Conservation (phyloP, 148 eudicot genomes). For the Hydrangea macrophylla region DNA sequence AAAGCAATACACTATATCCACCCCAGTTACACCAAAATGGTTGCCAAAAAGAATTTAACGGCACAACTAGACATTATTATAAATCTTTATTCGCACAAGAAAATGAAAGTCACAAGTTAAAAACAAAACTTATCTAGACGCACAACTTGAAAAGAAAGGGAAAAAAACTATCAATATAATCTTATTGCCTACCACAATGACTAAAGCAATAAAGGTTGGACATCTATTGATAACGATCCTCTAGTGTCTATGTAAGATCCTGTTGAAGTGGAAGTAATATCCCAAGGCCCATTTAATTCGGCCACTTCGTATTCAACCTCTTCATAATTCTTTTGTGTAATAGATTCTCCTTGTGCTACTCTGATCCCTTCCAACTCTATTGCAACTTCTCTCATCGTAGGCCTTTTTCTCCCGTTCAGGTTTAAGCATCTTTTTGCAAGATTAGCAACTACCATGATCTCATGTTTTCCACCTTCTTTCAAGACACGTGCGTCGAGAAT, state of each 20-base stretch:
- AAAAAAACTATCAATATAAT: too few species aligned
- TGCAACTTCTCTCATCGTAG: constrained; percentile 15
- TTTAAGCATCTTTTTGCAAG: too few species aligned
- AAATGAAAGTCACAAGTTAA: too few species aligned
- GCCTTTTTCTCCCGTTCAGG: constrained; percentile 4
- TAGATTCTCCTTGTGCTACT: neutral
- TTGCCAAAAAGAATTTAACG: too few species aligned
- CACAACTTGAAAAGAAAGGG: too few species aligned
- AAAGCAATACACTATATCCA: too few species aligned
- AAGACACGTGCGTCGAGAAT: neutral
- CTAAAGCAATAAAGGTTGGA: neutral
- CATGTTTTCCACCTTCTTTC: neutral
- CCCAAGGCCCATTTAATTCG: neutral
- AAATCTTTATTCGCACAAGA: too few species aligned
- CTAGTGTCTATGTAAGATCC: neutral
- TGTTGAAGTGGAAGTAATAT: neutral
- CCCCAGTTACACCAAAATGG: too few species aligned
- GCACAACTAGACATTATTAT: too few species aligned
- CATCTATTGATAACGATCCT: neutral
- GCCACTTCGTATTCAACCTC: neutral
- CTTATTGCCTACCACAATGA: neutral
- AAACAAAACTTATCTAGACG: too few species aligned
- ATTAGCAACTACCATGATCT: neutral
- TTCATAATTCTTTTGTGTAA: neutral
- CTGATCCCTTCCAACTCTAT: constrained; percentile 7